Evolutionary conservation across 345 rosid genomes (phyloP), one percentile per base, ranked within the genome.

Genomic region (Arabidopsis suecica): DNA sequence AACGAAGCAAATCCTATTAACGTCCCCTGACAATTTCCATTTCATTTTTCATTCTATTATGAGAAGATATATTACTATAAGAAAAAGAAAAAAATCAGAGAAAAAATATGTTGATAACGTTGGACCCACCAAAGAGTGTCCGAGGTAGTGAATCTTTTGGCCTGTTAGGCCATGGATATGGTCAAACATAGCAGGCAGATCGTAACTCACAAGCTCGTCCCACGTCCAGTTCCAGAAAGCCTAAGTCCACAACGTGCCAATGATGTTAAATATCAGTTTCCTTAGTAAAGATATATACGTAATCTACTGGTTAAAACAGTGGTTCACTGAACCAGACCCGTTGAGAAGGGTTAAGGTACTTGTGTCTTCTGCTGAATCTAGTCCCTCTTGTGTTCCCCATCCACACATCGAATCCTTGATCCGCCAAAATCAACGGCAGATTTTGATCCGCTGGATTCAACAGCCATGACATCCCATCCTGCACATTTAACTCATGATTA

Each of bases 401-500:
- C 98, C 99, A 95, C 32, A 95, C 99, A 65, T 92, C 99, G 58
- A 88, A 95, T n/a, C 99, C 99, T 50, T 82, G 48, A 48, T 95
- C 97, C 5, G 97, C 96, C 77, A 95, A 81, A 16, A 92, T 90
- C 82, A 92, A 42, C 1, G 97, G 97, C 16, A 95, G 81, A 73
- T 88, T 86, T 74, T 90, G 92, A 6, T 90, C 88, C 7, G 96
- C 91, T n/a, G 91, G 76, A 75, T 95, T 95, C 63, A 92, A 54
- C 6, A 95, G 84, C 99, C 98, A 95, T 23, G 97, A 85, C 90
- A 85, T 79, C 48, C 98, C 99, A 77, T 95, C 99, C 97, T 95
- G 86, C 68, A 53, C 63, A 69, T 22, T 22, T 3, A 51, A 25
- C 20, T 38, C 14, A 28, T 59, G 3, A 37, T 9, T 58, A 37